These are phyloP conservation scores for Cladosporium austrohemisphaericum DNA, from an alignment of 2,329 filamentous ascomycete species.

Conservation along the genomic window DNA sequence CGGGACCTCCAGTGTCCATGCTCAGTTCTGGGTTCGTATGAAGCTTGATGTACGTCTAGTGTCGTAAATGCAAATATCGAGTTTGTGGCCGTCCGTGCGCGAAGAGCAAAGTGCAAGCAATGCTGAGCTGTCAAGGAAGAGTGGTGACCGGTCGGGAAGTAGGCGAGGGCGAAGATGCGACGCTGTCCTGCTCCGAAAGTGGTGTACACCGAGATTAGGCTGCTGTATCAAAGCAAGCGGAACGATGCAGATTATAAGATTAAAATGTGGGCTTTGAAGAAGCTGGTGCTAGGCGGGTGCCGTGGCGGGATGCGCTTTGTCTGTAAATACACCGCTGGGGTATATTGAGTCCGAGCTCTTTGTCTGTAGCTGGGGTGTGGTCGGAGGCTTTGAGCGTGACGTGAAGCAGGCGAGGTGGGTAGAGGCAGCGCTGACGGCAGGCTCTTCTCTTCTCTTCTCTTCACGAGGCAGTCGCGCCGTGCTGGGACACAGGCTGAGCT, in stretches of 20 bases:
- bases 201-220: constrained; percentile 28
- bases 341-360: constrained; percentile 9
- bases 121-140: constrained; percentile 20
- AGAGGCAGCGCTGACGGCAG: constrained; percentile 8
- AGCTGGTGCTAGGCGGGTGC: constrained; percentile 10
- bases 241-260: constrained; percentile 18
- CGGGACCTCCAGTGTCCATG: constrained; percentile 97
- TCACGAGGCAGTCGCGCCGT: constrained; percentile 4
- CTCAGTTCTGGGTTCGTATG: constrained; percentile 37
- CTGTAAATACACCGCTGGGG: constrained; percentile 11
- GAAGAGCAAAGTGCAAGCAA: constrained; percentile 5
- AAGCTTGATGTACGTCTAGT: constrained; percentile 14
- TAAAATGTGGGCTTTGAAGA: constrained; percentile 14
- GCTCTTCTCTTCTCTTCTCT: no score
- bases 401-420: neutral
- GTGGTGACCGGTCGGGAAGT: constrained; percentile 10
- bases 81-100: constrained; percentile 7
- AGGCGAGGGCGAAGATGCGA: constrained; percentile 21
- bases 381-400: constrained; percentile 3
- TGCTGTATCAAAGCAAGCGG: constrained; percentile 29
- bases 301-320: constrained; percentile 5
- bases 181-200: constrained; percentile 9
- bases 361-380: constrained; percentile 7
- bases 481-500: neutral
- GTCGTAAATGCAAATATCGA: constrained; percentile 14